Evolutionary conservation across 208 protist species (phyloP), one percentile per base, ranked within the genome.

Genomic region (Trypanosoma platydactyli): DNA sequence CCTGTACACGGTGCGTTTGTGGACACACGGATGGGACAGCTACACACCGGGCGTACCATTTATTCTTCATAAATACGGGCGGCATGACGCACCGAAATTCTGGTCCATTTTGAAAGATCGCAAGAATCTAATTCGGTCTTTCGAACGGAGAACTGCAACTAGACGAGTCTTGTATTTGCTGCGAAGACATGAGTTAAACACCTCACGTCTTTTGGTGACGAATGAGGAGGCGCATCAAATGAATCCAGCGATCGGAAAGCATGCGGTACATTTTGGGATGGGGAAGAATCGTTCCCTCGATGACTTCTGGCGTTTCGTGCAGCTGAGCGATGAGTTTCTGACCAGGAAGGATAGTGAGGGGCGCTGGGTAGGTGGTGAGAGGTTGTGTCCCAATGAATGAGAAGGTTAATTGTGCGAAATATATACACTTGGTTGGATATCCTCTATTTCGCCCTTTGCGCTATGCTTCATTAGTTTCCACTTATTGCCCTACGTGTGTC

Each of bases 1-100:
- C 25, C 57, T 92, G 44, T 94, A 94, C 79, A 83, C 88, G 1
- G 82, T 71, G 44, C 85, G 94, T 7, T 41, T 96, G 45, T 98
- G 83, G 82, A 98, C 94, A 16, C 58, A 54, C 51, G 94, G 94
- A 5, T 98, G 81, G 71, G 86, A 96, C 68, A 84, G 93, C 41
- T 97, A 94, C 75, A 75, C 66, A 12, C 94, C 94, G 0, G 74
- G 48, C 11, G 58, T 83, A 59, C 25, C 86, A 18, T 81, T 93
- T 56, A 27, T 97, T 5, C 92, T 85, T 53, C 94, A 98, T 65
- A 73, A 91, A 67, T 95, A 95, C 72, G 72, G 45, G 5, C 69
- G 90, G 18, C n/a, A 42, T 1, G 60, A 72, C 3, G 77, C 83
- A 13, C 83, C 86, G 25, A 73, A 78, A 51, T 85, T 80, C 63